phyloP scores from a whole-genome alignment of 2,329 filamentous ascomycete species.

The Talaromyces atroroseus region DNA sequence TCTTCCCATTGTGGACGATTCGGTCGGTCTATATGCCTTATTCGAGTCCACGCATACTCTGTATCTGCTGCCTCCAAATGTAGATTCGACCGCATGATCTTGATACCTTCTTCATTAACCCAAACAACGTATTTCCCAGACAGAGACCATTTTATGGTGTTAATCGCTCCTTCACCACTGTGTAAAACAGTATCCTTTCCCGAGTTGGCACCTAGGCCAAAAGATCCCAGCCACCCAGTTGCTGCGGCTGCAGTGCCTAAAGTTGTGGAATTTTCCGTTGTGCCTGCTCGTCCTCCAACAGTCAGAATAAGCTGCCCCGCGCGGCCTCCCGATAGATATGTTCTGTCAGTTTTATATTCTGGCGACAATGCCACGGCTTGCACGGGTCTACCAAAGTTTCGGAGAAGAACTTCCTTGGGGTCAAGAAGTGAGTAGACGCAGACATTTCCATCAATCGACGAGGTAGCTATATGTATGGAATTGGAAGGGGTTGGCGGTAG shows the following conservation, averaged over 20 bases:
- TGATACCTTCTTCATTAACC: constrained; percentile 95
- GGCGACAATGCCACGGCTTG: constrained; percentile 92
- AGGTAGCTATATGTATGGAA: constrained; percentile 86
- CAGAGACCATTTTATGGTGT: constrained; percentile 87
- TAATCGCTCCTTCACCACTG: constrained; percentile 86
- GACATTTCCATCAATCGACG: constrained; percentile 92
- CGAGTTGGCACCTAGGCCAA: constrained; percentile 70
- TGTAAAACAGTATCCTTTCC: constrained; percentile 85
- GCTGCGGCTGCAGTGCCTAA: constrained; percentile 68
- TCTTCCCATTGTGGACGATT: constrained; percentile 86
- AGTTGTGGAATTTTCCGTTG: constrained; percentile 78
- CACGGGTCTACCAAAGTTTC: constrained; percentile 89
- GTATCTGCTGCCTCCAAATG: constrained; percentile 69
- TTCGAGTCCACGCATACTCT: constrained; percentile 88
- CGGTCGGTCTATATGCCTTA: constrained; percentile 86
- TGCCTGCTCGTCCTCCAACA: constrained; percentile 69
- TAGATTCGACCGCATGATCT: constrained; percentile 89
- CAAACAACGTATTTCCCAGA: constrained; percentile 90
- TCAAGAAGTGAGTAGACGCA: constrained; percentile 86
- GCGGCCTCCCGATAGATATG: constrained; percentile 84
- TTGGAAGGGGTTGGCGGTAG: constrained; percentile 76
- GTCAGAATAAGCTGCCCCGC: constrained; percentile 86
- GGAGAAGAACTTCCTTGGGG: constrained; percentile 78
- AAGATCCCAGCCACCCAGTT: constrained; percentile 83
- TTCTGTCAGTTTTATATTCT: constrained; percentile 82